phyloP scores from a whole-genome alignment of 768 basidiomycete species.

The Suillus occidentalis region DNA sequence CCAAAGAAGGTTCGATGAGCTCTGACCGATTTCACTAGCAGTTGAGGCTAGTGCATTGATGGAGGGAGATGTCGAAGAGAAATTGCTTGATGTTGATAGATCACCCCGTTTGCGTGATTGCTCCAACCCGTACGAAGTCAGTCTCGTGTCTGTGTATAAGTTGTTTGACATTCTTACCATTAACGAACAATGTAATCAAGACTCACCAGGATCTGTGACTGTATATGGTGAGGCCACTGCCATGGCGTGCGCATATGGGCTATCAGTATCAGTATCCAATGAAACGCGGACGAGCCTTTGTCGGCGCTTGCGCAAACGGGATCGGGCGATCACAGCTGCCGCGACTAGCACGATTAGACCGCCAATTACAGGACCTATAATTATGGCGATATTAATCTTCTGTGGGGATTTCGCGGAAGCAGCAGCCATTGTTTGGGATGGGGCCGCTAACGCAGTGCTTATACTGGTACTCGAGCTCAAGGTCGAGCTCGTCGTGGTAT shows the following conservation, averaged over 20 bases:
- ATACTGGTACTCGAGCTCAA: slow-evolving; percentile 1
- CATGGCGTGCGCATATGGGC: background rate
- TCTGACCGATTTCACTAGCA: background rate
- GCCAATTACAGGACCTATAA: slow-evolving; percentile 9
- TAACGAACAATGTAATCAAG: background rate
- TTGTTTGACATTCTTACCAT: no score
- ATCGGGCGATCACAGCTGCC: background rate
- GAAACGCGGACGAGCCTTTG: background rate
- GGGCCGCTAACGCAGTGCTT: slow-evolving; percentile 3
- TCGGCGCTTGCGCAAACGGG: slow-evolving; percentile 3
- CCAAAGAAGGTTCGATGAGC: background rate
- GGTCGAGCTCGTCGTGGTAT: slow-evolving; percentile 8
- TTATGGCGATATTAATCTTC: background rate
- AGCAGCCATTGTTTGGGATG: background rate
- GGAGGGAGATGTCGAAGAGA: background rate
- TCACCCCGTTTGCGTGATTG: background rate
- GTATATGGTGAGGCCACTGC: slow-evolving; percentile 4
- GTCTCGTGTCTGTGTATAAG: background rate
- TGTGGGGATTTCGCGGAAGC: background rate
- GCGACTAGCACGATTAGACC: slow-evolving; percentile 2
- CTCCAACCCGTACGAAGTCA: background rate
- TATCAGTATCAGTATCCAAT: background rate
- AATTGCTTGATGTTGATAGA: background rate
- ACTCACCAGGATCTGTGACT: background rate
- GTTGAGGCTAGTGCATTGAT: background rate